Conservation (phyloP, 2,329 filamentous ascomycete genomes). For the Penicillium polonicum region DNA sequence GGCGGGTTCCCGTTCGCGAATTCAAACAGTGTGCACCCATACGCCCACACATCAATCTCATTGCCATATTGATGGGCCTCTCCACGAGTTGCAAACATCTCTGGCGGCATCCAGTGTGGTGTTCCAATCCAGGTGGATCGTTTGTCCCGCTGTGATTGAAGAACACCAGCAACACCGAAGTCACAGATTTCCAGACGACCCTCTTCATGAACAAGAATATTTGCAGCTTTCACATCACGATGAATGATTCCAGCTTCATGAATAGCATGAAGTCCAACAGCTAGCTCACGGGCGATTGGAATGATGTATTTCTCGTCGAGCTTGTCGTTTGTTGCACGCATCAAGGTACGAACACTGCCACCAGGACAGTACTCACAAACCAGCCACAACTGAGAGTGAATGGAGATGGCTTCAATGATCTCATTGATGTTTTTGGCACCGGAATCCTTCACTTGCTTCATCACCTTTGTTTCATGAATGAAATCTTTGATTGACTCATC, state of each 20-base stretch:
- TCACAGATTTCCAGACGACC: slow-evolving; percentile 64
- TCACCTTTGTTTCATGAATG: slow-evolving; percentile 61
- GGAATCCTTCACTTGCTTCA: slow-evolving; percentile 62
- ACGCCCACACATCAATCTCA: slow-evolving; percentile 54
- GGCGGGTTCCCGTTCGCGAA: slow-evolving; percentile 51
- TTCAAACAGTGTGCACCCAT: slow-evolving; percentile 51
- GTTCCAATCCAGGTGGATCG: slow-evolving; percentile 65
- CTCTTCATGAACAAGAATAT: slow-evolving; percentile 63
- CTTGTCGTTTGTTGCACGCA: slow-evolving; percentile 49
- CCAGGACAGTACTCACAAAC: slow-evolving; percentile 66
- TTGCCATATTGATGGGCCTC: slow-evolving; percentile 48
- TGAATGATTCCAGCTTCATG: slow-evolving; percentile 67
- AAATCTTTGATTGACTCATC: slow-evolving; percentile 56
- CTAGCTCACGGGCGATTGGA: slow-evolving; percentile 63
- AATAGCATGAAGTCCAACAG: slow-evolving; percentile 60
- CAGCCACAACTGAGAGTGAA: slow-evolving; percentile 66
- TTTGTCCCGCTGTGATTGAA: slow-evolving; percentile 60
- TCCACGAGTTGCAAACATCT: slow-evolving; percentile 49
- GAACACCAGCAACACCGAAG: slow-evolving; percentile 64
- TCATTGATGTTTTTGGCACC: slow-evolving; percentile 64
- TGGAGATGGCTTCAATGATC: slow-evolving; percentile 62
- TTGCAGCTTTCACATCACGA: slow-evolving; percentile 64
- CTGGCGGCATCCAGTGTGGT: slow-evolving; percentile 66
- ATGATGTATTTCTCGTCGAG: slow-evolving; percentile 63
- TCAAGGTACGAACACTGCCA: slow-evolving; percentile 63